Base-by-base conservation (phyloP, 2,329 filamentous ascomycete genomes). In the Harringtonia aguacate region DNA sequence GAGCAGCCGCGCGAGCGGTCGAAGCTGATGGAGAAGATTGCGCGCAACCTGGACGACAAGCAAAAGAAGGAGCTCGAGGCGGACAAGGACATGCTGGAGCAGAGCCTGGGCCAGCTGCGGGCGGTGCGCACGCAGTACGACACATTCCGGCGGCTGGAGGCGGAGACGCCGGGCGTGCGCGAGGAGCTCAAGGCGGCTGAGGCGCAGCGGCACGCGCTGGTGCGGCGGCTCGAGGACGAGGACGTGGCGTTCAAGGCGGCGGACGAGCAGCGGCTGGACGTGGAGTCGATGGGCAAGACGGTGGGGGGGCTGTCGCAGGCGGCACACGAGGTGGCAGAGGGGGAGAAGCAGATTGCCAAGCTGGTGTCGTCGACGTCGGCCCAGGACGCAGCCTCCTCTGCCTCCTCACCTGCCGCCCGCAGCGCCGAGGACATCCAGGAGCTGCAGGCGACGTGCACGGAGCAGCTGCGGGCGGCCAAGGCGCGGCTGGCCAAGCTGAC, bases 401-500 rank as follows among this genome's bases (percentile, higher is more conserved):
- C n/a, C n/a, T n/a, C n/a, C n/a, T n/a, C n/a, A n/a, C n/a, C n/a
- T n/a, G n/a, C n/a, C n/a, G n/a, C n/a, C 14, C 78, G 86, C 49
- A 85, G 84, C 27, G 73, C 87, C 8, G 85, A 94, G 43, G 85
- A 92, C 52, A 88, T 94, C 43, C 84, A 92, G 53, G 80, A 85
- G 43, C 77, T 88, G 39, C 77, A 88, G 48, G 77, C 78, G 39
- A 64, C 67, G 17, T 72, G 81, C 45, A 75, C 74, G 18, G 85
- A 88, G 48, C 78, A 85, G 56, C 72, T 79, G 51, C 77, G 81
- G 44, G 64, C 65, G 20, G 64, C 79, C 24, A 87, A 85, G 56
- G 69, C 69, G 35, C 73, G 69, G 36, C 70, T 90, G 13, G 63
- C 73, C 8, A 84, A 84, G 53, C 63, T 94, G 28, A 76, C 72